Percentiles rank a stretch among this genome's conserved stretches.
phyloP scores from a whole-genome alignment of 78 protist species.

The Dictyostelium firmibasis region DNA sequence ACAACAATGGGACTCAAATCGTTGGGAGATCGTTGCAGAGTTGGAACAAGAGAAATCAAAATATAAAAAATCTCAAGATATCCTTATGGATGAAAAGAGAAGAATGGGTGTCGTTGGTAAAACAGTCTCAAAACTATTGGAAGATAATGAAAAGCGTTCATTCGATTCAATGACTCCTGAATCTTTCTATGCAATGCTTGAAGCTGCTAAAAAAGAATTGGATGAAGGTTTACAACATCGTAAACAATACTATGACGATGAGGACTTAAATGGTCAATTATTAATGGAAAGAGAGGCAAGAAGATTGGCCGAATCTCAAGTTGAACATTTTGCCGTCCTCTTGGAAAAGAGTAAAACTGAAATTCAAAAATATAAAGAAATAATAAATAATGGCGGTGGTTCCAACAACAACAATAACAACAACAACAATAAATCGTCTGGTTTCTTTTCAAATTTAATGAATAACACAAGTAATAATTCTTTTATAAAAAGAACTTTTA shows the following conservation, averaged over 20 bases:
- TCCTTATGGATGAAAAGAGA: slow-evolving; percentile 43
- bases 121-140: slow-evolving; percentile 37
- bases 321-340: slow-evolving; percentile 55
- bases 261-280: slow-evolving; percentile 57
- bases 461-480: slow-evolving; percentile 1
- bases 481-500: slow-evolving; percentile 29
- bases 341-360: slow-evolving; percentile 61
- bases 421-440: not conserved
- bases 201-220: slow-evolving; percentile 49
- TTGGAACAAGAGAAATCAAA: slow-evolving; percentile 56
- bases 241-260: slow-evolving; percentile 65
- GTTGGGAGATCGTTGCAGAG: slow-evolving; percentile 36
- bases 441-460: slow-evolving; percentile 10
- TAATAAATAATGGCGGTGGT: slow-evolving; percentile 8
- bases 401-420: too few relatives aligned
- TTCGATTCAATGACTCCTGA: slow-evolving; percentile 44
- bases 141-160: not conserved
- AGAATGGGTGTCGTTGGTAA: slow-evolving; percentile 55
- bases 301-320: slow-evolving; percentile 70
- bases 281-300: slow-evolving; percentile 75
- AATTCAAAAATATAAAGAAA: slow-evolving; percentile 31
- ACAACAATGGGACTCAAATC: slow-evolving; percentile 17
- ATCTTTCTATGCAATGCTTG: slow-evolving; percentile 72
- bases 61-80: slow-evolving; percentile 9
- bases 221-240: slow-evolving; percentile 44